Percentiles rank a stretch among this genome's conserved stretches.
phyloP scores from a whole-genome alignment of 2,329 filamentous ascomycete species.

The Colletotrichum sojae region DNA sequence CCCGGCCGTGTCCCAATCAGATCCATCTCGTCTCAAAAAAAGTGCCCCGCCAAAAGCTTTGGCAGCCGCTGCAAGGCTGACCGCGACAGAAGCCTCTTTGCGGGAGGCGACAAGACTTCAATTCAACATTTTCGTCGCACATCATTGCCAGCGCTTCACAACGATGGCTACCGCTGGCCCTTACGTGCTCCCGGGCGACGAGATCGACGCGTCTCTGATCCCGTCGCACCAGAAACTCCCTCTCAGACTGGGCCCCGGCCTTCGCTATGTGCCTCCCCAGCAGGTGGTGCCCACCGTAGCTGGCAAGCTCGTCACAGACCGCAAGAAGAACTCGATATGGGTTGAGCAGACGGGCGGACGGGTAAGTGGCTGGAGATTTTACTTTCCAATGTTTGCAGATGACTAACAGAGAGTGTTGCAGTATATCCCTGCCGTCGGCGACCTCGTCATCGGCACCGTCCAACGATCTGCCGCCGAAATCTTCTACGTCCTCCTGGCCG shows the following conservation, averaged over 20 bases:
- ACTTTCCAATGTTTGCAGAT: conserved; percentile 39
- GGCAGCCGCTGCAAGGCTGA: conserved; percentile 40
- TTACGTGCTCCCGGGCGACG: conserved; percentile 87
- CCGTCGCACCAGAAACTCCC: conserved; percentile 78
- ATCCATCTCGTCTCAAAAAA: conserved; percentile 13
- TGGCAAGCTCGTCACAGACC: conserved; percentile 77
- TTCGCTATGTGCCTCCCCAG: conserved; percentile 85
- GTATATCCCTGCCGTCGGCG: conserved; percentile 85
- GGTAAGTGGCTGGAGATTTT: conserved; percentile 60
- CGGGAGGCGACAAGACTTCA: conserved; percentile 17
- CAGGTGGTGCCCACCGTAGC: conserved; percentile 78
- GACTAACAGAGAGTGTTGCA: conserved; percentile 55
- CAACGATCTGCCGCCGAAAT: conserved; percentile 81
- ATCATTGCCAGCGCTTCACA: conserved; percentile 26
- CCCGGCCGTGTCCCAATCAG: conserved; percentile 35
- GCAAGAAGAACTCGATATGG: conserved; percentile 82
- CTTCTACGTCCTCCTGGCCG: conserved; percentile 84
- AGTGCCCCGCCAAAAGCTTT: conserved; percentile 44
- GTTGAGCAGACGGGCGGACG: conserved; percentile 80
- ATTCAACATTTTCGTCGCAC: conserved; percentile 21
- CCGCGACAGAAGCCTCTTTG: neutral
- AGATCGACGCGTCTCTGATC: conserved; percentile 75
- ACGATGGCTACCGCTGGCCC: conserved; percentile 72
- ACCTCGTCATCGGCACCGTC: conserved; percentile 91
- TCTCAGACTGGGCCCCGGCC: conserved; percentile 85